phyloP scores from a whole-genome alignment of 352 stramenopile species.

The Globisporangium mamillatum region DNA sequence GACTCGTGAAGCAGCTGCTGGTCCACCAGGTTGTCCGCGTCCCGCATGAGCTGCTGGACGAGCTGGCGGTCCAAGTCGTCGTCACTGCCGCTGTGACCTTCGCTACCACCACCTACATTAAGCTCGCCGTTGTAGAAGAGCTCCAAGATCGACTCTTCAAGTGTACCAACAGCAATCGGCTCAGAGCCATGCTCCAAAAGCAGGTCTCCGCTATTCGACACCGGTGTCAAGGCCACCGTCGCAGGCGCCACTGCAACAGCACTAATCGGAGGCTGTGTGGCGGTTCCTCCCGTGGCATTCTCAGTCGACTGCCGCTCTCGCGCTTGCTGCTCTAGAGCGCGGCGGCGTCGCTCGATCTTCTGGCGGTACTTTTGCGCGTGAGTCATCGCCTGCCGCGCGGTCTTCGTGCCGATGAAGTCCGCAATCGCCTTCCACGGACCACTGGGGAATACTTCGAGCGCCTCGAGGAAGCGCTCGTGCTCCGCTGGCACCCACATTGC shows the following conservation, averaged over 20 bases:
- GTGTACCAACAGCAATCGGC: too few relatives aligned
- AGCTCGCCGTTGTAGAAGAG: too few relatives aligned
- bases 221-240: too few relatives aligned
- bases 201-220: too few relatives aligned
- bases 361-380: slow-evolving; percentile 93
- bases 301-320: too few relatives aligned
- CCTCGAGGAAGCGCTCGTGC: slow-evolving; percentile 43
- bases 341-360: slow-evolving; percentile 34
- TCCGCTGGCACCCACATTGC: neutral
- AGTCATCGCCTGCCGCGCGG: slow-evolving; percentile 87
- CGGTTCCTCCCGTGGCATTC: too few relatives aligned
- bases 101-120: too few relatives aligned
- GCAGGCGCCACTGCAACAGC: too few relatives aligned
- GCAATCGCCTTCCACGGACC: slow-evolving; percentile 55
- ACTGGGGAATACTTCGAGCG: slow-evolving; percentile 42
- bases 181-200: too few relatives aligned
- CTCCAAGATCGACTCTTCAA: too few relatives aligned
- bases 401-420: slow-evolving; percentile 48
- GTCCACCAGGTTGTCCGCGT: slow-evolving; percentile 1
- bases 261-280: too few relatives aligned
- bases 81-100: neutral
- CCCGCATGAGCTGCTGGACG: neutral
- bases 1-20: slow-evolving; percentile 5
- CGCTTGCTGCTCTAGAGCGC: too few relatives aligned
- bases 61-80: neutral